These are phyloP conservation scores for Fusarium pininemorale DNA, from an alignment of 2,329 filamentous ascomycete genomes.

Conservation along the genomic window DNA sequence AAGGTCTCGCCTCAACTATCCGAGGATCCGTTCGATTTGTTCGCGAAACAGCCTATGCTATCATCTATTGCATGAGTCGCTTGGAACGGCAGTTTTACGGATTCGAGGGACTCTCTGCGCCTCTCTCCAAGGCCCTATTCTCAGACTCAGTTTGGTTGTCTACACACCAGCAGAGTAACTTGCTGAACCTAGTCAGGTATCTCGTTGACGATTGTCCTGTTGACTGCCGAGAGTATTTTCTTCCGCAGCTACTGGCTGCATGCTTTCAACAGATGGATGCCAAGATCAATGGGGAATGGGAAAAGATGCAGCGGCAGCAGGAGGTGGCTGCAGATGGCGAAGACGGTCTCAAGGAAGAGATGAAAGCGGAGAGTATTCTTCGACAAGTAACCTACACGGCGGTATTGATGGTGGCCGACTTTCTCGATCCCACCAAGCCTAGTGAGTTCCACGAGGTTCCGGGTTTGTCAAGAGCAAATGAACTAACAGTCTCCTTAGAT, in stretches of 20 bases:
- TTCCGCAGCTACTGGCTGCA: slow-evolving; percentile 82
- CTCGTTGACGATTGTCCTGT: slow-evolving; percentile 93
- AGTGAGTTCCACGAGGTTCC: slow-evolving; percentile 60
- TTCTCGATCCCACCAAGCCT: slow-evolving; percentile 78
- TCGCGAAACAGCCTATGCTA: slow-evolving; percentile 91
- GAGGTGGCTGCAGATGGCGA: slow-evolving; percentile 73
- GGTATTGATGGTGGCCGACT: slow-evolving; percentile 88
- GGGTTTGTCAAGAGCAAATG: neutral
- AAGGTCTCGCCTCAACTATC: slow-evolving; percentile 93
- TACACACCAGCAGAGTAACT: slow-evolving; percentile 91
- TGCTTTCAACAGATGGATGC: slow-evolving; percentile 87
- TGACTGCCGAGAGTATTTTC: slow-evolving; percentile 77
- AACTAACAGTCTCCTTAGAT: slow-evolving; percentile 42
- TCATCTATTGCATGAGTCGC: slow-evolving; percentile 91
- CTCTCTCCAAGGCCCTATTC: slow-evolving; percentile 85
- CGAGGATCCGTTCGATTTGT: slow-evolving; percentile 89
- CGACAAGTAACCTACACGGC: slow-evolving; percentile 92
- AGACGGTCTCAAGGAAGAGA: slow-evolving; percentile 86
- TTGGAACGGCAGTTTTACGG: slow-evolving; percentile 91
- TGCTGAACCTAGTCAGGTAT: slow-evolving; percentile 87
- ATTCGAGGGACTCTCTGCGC: slow-evolving; percentile 82
- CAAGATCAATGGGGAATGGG: slow-evolving; percentile 91
- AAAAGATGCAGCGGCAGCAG: slow-evolving; percentile 73
- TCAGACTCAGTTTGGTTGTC: slow-evolving; percentile 83
- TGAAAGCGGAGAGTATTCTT: slow-evolving; percentile 97